phyloP scores from a whole-genome alignment of 345 rosid genomes.

The Salix udensis region DNA sequence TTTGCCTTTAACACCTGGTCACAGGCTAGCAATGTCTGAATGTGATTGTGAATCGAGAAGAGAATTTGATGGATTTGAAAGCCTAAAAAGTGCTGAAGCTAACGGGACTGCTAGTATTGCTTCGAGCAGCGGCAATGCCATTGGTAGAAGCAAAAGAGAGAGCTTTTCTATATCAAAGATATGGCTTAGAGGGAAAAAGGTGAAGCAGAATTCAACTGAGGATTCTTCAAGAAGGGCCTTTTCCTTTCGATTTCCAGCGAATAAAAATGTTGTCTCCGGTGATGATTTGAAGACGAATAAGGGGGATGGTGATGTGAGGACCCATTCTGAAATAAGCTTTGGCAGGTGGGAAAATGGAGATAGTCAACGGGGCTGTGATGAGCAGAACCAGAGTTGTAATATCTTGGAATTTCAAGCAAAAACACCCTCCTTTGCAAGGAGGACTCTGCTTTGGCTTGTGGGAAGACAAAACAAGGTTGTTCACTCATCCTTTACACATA shows the following conservation, averaged over 20 bases:
- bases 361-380: constrained; percentile 36
- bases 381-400: constrained; percentile 42
- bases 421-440: constrained; percentile 94
- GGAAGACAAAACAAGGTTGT: constrained; percentile 94
- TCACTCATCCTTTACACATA: constrained; percentile 60
- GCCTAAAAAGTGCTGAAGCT: constrained; percentile 19
- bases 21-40: constrained; percentile 61
- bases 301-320: constrained; percentile 19
- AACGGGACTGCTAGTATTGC: constrained; percentile 8
- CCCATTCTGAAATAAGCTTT: constrained; percentile 36
- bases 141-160: constrained; percentile 43
- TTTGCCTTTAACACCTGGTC: constrained; percentile 57
- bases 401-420: constrained; percentile 41
- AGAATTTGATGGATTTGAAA: constrained; percentile 43
- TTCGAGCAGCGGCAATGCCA: constrained; percentile 19
- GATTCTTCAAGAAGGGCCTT: constrained; percentile 57
- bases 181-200: constrained; percentile 74
- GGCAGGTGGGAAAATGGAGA: constrained; percentile 39
- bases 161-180: constrained; percentile 85
- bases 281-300: constrained; percentile 28
- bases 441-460: constrained; percentile 82
- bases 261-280: constrained; percentile 14
- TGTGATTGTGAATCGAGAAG: constrained; percentile 64
- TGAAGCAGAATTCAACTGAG: constrained; percentile 37
- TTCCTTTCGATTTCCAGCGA: constrained; percentile 52